Percentiles rank a stretch among this genome's conserved stretches.
phyloP scores from a whole-genome alignment of 2,329 filamentous ascomycete genomes.

The Neoscytalidium dimidiatum region DNA sequence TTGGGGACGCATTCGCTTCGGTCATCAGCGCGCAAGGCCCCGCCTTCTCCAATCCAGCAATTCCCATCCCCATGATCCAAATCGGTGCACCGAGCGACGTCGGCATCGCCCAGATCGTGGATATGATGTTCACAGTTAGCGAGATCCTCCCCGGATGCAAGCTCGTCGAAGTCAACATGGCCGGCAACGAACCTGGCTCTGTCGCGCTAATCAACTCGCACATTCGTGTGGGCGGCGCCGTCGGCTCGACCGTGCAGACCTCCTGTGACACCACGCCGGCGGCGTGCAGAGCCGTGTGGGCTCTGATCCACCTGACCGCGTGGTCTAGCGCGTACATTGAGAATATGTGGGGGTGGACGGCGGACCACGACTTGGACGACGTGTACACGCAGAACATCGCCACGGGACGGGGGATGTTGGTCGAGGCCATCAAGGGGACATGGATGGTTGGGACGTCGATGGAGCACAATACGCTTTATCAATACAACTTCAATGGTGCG shows the following conservation, averaged over 20 bases:
- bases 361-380: constrained; percentile 54
- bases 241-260: constrained; percentile 28
- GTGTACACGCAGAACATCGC: constrained; percentile 44
- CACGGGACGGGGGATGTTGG: constrained; percentile 50
- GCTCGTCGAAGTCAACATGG: constrained; percentile 52
- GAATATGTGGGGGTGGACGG: constrained; percentile 57
- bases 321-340: constrained; percentile 55
- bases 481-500: constrained; percentile 54
- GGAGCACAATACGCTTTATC: constrained; percentile 57
- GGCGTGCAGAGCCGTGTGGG: constrained; percentile 32
- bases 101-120: constrained; percentile 25
- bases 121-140: constrained; percentile 26
- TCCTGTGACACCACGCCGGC: constrained; percentile 33
- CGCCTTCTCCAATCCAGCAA: constrained; percentile 23
- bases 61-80: constrained; percentile 24
- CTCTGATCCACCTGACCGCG: constrained; percentile 51
- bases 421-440: constrained; percentile 52
- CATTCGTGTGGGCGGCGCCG: constrained; percentile 39
- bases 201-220: constrained; percentile 46
- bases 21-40: constrained; percentile 24
- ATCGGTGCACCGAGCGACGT: constrained; percentile 24
- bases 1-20: constrained; percentile 24
- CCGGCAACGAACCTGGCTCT: constrained; percentile 44
- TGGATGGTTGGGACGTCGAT: constrained; percentile 57
- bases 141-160: constrained; percentile 17